These are phyloP conservation scores for Raphanus hybrid DNA, from an alignment of 441 rosid genomes.

Conservation along the genomic window DNA sequence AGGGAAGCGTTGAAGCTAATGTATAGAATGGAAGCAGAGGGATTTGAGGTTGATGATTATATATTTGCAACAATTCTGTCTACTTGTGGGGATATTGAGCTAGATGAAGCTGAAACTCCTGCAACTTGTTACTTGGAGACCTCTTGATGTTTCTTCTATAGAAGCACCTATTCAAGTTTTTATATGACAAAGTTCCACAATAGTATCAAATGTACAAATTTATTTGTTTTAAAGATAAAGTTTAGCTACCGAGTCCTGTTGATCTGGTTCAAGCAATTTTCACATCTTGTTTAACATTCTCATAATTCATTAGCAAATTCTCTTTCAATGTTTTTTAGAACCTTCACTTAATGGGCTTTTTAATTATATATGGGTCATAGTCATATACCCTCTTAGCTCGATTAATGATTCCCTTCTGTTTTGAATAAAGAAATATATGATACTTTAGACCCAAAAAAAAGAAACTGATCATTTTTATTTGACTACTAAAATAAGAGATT, in stretches of 20 bases:
- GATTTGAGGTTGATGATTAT: slow-evolving; percentile 72
- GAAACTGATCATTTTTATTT: background rate
- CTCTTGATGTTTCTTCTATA: slow-evolving; percentile 38
- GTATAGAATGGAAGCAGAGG: slow-evolving; percentile 81
- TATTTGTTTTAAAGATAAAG: background rate
- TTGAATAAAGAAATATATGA: background rate
- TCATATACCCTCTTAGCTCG: background rate
- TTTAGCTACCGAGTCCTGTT: background rate
- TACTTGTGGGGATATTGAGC: slow-evolving; percentile 65
- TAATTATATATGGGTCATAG: background rate
- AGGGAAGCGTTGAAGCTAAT: slow-evolving; percentile 80
- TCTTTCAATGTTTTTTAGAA: background rate
- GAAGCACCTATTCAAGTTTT: slow-evolving; percentile 1
- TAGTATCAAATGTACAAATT: slow-evolving; percentile 32
- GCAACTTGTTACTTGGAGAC: slow-evolving; percentile 50
- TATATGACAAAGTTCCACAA: background rate
- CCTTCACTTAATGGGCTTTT: background rate
- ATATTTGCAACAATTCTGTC: slow-evolving; percentile 58
- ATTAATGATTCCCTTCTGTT: background rate
- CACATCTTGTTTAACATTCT: background rate
- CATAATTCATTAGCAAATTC: background rate
- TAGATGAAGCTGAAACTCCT: slow-evolving; percentile 50
- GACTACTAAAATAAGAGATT: slow-evolving; percentile 21
- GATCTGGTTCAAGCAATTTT: background rate
- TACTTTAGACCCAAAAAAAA: background rate